phyloP scores from a whole-genome alignment of 169 alveolate species.

The Plasmodium ovale region DNA sequence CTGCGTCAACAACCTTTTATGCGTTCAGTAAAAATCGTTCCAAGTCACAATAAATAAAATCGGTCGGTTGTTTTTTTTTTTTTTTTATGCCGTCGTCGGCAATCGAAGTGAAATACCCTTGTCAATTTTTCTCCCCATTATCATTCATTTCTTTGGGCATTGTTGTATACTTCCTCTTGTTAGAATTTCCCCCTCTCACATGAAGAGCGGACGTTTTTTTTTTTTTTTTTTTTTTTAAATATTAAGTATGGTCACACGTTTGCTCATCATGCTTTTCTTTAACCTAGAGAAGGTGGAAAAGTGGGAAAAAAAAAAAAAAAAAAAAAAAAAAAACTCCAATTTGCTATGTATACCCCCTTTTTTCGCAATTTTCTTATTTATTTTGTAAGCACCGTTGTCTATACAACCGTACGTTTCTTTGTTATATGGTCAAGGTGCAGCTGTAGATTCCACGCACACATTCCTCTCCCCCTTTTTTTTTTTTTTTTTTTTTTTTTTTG shows the following conservation, averaged over 20 bases:
- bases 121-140: background rate
- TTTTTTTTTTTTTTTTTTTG: slow-evolving; percentile 15
- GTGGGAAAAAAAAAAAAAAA: background rate
- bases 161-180: too few species aligned
- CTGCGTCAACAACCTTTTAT: background rate
- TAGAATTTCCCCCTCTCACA: background rate
- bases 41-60: too few species aligned
- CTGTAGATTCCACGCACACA: too few species aligned
- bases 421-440: too few species aligned
- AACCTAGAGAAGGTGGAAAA: too few species aligned
- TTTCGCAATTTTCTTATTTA: too few species aligned
- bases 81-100: background rate
- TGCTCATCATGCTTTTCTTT: background rate
- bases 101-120: background rate
- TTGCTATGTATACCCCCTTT: background rate
- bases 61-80: background rate
- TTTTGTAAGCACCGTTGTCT: too few species aligned
- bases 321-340: background rate
- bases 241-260: background rate
- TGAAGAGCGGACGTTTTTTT: too few species aligned
- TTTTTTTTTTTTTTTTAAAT: background rate
- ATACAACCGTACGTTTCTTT: too few species aligned
- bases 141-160: background rate
- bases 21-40: background rate
- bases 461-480: background rate